Evolutionary conservation across 2,329 filamentous ascomycete genomes (phyloP).

Genomic region (Aspergillus ibericus): DNA sequence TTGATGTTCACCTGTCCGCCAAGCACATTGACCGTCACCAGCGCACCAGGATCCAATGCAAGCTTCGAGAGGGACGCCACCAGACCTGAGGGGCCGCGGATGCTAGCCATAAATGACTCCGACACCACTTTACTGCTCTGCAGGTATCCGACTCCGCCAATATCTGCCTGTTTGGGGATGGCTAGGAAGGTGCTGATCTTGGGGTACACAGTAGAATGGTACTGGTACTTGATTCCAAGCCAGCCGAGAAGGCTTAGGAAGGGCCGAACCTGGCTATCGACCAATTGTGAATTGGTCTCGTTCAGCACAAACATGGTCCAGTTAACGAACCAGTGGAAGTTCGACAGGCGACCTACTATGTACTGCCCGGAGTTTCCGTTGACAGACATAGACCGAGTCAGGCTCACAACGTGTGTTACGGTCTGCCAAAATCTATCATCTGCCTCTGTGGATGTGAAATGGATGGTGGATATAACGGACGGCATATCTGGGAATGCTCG

Average conservation of each 20-base stretch:
- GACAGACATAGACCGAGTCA: neutral
- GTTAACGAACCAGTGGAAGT: neutral
- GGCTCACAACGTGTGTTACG: neutral
- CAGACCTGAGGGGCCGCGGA: neutral
- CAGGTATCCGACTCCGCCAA: neutral
- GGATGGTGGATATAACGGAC: constrained; percentile 19
- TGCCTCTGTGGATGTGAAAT: neutral
- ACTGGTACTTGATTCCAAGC: neutral
- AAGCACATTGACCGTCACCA: neutral
- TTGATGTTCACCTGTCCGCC: neutral
- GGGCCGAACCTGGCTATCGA: neutral
- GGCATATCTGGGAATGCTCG: constrained; percentile 42
- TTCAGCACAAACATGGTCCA: neutral
- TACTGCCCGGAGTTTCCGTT: neutral
- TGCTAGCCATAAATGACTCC: neutral
- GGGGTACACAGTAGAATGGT: neutral
- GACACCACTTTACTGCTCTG: neutral
- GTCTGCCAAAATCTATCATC: neutral
- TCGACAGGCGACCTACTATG: neutral
- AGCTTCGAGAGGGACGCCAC: neutral
- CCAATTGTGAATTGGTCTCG: neutral
- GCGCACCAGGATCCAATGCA: neutral
- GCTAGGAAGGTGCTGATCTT: neutral
- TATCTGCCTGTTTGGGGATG: neutral
- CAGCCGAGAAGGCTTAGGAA: neutral